Evolutionary conservation across 129 eudicot species (phyloP).

Genomic region (Pittosporum tobira): DNA sequence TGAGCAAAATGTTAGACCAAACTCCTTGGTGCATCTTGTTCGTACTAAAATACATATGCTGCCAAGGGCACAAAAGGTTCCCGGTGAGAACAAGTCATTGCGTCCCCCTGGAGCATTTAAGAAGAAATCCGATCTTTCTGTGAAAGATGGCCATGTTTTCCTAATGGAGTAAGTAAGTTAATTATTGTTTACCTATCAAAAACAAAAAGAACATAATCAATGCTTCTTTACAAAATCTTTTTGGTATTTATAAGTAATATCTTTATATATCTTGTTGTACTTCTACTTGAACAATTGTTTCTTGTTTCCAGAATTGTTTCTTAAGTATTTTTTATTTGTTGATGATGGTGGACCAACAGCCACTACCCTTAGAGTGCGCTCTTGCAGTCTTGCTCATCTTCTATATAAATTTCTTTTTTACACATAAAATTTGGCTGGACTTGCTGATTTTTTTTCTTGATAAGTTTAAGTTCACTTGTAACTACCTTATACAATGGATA

Average conservation of each 20-base stretch:
- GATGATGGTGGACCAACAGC: too few species aligned
- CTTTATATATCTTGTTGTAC: neutral
- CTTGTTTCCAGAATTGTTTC: neutral
- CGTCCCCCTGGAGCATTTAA: constrained; percentile 99
- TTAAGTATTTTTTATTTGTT: too few species aligned
- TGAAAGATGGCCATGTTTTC: constrained; percentile 90
- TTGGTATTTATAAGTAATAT: neutral
- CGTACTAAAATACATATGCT: constrained; percentile 73
- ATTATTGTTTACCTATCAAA: too few species aligned
- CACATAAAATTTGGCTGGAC: neutral
- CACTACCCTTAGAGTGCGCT: too few species aligned
- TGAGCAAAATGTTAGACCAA: constrained; percentile 78
- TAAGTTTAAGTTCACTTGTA: too few species aligned
- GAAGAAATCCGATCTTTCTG: constrained; percentile 94
- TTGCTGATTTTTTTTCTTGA: neutral
- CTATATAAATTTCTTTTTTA: too few species aligned
- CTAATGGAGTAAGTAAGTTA: constrained; percentile 98
- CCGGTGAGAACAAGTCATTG: constrained; percentile 85
- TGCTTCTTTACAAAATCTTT: neutral
- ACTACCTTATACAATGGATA: too few species aligned
- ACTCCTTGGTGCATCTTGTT: constrained; percentile 89
- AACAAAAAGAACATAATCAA: too few species aligned
- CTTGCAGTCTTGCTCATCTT: too few species aligned
- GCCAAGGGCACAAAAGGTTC: constrained; percentile 86
- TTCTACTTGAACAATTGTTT: neutral